phyloP scores from a whole-genome alignment of 2,329 filamentous ascomycete genomes.

The Fragosphaeria purpurea region DNA sequence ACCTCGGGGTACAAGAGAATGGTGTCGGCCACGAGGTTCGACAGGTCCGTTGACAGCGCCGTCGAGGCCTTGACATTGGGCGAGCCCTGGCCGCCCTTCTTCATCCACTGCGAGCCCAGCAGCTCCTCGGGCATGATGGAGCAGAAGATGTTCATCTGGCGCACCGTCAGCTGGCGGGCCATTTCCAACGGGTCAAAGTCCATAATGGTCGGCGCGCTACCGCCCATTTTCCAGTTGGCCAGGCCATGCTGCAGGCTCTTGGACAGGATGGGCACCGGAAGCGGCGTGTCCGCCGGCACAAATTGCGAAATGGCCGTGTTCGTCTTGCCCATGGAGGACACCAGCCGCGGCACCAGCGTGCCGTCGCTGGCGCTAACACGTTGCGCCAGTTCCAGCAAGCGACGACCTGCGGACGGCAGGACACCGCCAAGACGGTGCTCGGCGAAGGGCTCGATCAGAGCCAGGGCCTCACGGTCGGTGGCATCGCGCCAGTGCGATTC shows the following conservation, averaged over 20 bases:
- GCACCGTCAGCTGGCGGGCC: conserved; percentile 84
- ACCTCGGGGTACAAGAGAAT: conserved; percentile 81
- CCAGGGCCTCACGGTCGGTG: conserved; percentile 65
- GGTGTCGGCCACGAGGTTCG: conserved; percentile 85
- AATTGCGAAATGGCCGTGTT: conserved; percentile 65
- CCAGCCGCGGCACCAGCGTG: conserved; percentile 68
- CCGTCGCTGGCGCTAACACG: conserved; percentile 64
- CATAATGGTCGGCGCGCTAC: conserved; percentile 60
- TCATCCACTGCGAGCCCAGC: conserved; percentile 87
- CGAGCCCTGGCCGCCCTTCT: conserved; percentile 67
- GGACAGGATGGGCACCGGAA: conserved; percentile 59
- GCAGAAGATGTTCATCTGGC: conserved; percentile 85
- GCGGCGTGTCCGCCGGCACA: conserved; percentile 58
- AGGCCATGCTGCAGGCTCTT: conserved; percentile 69
- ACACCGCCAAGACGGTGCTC: conserved; percentile 56
- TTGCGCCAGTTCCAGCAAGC: conserved; percentile 68
- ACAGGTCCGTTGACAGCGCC: conserved; percentile 79
- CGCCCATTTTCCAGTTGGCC: conserved; percentile 60
- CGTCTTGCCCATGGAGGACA: conserved; percentile 82
- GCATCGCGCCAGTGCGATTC: conserved; percentile 90
- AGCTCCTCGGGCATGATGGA: conserved; percentile 87
- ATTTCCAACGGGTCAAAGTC: conserved; percentile 90
- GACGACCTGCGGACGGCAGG: conserved; percentile 67
- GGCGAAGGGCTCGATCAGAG: conserved; percentile 71
- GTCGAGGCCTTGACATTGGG: conserved; percentile 94